A percentile compares a stretch with the other conserved stretches of the same genome.
These are phyloP conservation scores for Porcisia hertigi DNA, from an alignment of 208 protist species.

Conservation along the genomic window DNA sequence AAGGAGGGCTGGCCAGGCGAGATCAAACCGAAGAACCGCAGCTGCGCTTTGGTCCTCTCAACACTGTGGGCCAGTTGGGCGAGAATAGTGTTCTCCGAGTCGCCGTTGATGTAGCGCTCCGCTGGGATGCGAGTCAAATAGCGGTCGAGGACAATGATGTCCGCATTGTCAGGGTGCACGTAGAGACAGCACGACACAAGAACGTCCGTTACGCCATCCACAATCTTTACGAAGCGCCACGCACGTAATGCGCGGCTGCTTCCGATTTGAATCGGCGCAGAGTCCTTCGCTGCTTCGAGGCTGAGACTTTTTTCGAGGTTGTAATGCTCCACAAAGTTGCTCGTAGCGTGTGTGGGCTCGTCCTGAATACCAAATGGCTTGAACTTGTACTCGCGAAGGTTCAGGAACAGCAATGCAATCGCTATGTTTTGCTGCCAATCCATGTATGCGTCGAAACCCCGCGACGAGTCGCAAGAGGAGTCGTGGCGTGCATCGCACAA, in stretches of 20 bases:
- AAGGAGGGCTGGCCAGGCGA: conserved; percentile 16
- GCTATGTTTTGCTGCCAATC: conserved; percentile 39
- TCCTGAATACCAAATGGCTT: conserved; percentile 80
- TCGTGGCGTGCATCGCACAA: not conserved
- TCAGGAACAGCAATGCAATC: conserved; percentile 65
- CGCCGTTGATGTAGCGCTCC: conserved; percentile 70
- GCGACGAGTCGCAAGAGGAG: not conserved
- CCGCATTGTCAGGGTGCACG: conserved; percentile 23
- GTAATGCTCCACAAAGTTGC: conserved; percentile 89
- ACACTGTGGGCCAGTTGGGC: conserved; percentile 56
- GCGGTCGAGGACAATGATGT: conserved; percentile 51
- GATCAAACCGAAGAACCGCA: conserved; percentile 43
- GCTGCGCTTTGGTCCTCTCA: conserved; percentile 52
- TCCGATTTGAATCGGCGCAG: not conserved
- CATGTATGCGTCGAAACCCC: conserved; percentile 1
- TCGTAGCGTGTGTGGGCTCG: conserved; percentile 47
- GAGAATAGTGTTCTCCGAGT: conserved; percentile 61
- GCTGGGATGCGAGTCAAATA: conserved; percentile 74
- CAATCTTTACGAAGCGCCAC: conserved; percentile 83
- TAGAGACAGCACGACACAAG: conserved; percentile 80
- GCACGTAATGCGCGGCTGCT: not conserved
- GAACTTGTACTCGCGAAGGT: conserved; percentile 86
- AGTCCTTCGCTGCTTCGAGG: conserved; percentile 17
- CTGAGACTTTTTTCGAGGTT: conserved; percentile 52
- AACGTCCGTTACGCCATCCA: conserved; percentile 81